These are phyloP conservation scores for Cladosporium oxysporum DNA, from an alignment of 2,329 filamentous ascomycete genomes.

Conservation along the genomic window DNA sequence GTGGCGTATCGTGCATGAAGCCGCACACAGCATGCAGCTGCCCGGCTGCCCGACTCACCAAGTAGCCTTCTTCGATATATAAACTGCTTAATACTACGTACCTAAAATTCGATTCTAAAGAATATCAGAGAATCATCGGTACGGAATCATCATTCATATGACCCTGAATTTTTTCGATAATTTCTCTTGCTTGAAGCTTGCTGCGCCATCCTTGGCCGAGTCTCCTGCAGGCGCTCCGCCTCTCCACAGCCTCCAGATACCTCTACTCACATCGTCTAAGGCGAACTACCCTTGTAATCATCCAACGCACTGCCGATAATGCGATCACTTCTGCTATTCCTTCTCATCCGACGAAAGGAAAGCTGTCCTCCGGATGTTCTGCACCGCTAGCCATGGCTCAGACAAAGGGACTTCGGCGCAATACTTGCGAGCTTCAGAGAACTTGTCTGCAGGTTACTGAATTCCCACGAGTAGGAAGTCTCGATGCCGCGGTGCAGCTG, in stretches of 20 bases:
- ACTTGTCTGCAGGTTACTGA: background rate
- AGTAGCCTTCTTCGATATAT: background rate
- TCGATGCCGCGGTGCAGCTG: background rate
- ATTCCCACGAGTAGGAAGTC: background rate
- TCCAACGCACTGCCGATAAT: background rate
- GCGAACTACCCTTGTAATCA: background rate
- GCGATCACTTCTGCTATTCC: background rate
- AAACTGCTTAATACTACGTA: background rate
- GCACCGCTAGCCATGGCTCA: background rate
- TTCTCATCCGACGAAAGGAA: background rate
- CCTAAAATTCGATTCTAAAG: background rate
- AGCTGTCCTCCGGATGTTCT: background rate
- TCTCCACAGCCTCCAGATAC: background rate
- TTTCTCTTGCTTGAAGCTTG: background rate
- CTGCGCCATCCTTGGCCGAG: background rate
- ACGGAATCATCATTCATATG: background rate
- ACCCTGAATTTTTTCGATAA: background rate
- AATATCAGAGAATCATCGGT: background rate
- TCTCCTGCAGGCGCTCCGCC: background rate
- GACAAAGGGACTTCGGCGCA: background rate
- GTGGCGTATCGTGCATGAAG: background rate
- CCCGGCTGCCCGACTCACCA: background rate
- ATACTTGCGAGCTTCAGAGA: constrained; percentile 1
- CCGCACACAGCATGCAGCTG: background rate
- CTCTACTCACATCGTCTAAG: too few species aligned